Conservation (phyloP, 2,329 filamentous ascomycete genomes). For the Sporothrix sp. region DNA sequence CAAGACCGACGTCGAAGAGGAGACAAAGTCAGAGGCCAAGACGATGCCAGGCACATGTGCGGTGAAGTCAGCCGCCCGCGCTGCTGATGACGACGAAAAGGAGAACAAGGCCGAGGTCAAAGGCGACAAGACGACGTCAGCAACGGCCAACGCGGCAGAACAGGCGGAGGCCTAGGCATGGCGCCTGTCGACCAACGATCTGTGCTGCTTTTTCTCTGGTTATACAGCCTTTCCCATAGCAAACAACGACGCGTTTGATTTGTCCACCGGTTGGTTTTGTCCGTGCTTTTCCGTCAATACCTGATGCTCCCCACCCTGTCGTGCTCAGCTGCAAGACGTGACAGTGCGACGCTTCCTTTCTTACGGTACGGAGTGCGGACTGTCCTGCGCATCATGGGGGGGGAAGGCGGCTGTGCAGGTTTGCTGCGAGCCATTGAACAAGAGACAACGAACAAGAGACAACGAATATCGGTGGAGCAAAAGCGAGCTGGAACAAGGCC, state of each 20-base stretch:
- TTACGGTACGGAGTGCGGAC: too few species aligned
- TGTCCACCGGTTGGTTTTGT: too few species aligned
- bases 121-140: neutral
- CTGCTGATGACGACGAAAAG: slow-evolving; percentile 20
- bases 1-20: slow-evolving; percentile 20
- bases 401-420: neutral
- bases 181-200: neutral
- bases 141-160: neutral
- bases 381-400: neutral
- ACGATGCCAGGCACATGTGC: neutral
- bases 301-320: neutral
- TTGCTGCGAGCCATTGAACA: neutral
- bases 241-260: neutral
- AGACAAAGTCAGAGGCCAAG: slow-evolving; percentile 18
- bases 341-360: too few species aligned
- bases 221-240: neutral
- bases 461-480: too few species aligned
- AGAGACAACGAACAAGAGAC: too few species aligned
- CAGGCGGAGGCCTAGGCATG: neutral
- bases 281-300: too few species aligned
- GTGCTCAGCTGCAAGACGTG: neutral
- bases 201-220: neutral
- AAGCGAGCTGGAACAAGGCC: too few species aligned
- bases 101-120: slow-evolving; percentile 7
- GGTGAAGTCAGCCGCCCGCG: neutral